Conservation (phyloP, 2,329 filamentous ascomycete genomes). For the Gliomastix tumulicola region DNA sequence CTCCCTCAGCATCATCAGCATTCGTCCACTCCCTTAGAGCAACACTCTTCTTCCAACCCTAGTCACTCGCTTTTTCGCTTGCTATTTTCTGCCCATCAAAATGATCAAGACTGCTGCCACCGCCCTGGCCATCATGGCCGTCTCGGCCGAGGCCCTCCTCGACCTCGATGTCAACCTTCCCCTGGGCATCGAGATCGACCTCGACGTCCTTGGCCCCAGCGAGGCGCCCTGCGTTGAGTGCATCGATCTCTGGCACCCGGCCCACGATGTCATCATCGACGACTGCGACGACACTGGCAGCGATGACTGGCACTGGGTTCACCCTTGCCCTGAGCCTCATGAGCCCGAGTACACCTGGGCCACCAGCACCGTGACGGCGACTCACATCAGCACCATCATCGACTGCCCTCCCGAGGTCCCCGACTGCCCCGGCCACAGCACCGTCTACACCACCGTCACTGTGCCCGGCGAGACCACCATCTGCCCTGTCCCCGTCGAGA, state of each 20-base stretch:
- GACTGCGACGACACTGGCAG: slow-evolving; percentile 21
- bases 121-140: slow-evolving; percentile 12
- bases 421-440: slow-evolving; percentile 28
- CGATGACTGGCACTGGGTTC: slow-evolving; percentile 27
- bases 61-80: slow-evolving; percentile 4
- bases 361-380: slow-evolving; percentile 32
- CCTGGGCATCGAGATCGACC: slow-evolving; percentile 7
- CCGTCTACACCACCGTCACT: slow-evolving; percentile 25
- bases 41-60: slow-evolving; percentile 1
- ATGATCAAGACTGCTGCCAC: slow-evolving; percentile 6
- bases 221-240: slow-evolving; percentile 14
- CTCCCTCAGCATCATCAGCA: background rate
- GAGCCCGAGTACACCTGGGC: slow-evolving; percentile 24
- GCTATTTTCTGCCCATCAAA: background rate
- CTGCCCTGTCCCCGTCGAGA: slow-evolving; percentile 29
- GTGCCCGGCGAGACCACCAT: slow-evolving; percentile 33
- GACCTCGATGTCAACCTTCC: slow-evolving; percentile 6
- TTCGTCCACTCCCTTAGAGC: background rate
- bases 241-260: slow-evolving; percentile 26
- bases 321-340: slow-evolving; percentile 17
- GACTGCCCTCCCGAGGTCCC: slow-evolving; percentile 25
- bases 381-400: slow-evolving; percentile 28
- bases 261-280: slow-evolving; percentile 27
- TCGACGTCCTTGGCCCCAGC: slow-evolving; percentile 6
- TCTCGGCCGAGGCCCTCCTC: slow-evolving; percentile 7